Base-by-base conservation (phyloP, 2,329 filamentous ascomycete species). In the Phyllosticta citriasiana region DNA sequence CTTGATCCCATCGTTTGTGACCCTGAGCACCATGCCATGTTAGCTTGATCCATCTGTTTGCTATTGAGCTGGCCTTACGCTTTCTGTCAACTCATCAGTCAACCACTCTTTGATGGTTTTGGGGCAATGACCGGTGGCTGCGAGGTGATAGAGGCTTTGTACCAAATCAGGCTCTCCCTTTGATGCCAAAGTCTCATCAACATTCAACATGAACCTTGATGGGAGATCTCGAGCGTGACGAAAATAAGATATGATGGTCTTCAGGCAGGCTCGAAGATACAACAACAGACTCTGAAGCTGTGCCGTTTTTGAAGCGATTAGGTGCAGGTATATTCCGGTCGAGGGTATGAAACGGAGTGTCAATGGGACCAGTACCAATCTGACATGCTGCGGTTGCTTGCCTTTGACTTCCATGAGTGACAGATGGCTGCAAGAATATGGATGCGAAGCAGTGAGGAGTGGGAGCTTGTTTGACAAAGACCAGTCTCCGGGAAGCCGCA, bases 1-100 rank as follows among this genome's bases (percentile, higher is more conserved):
- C 87, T 69, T 93, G 95, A 65, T 97, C 92, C 94, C 94, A 99
- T 56, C 94, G 82, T 74, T 96, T 97, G 68, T 96, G 89, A 0
- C 91, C 91, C 88, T 94, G 35, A n/a, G 14, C 16, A 47, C 2
- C 33, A 33, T n/a, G 4, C 35, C 52, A 56, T 54, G 56, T 53
- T 9, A 24, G 22, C 53, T 47, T 25, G 27, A 22, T 35, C 25
- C 24, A 53, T 30, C 24, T 12, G 8, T 7, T 57, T 25, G 1
- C 58, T 35, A 53, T 12, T 3, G 4, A 6, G 19, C 10, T 53
- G 30, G 26, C 24, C 82, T 69, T 78, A 92, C 89, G 64, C 89
- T 80, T 70, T 95, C 90, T 7, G 85, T 84, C 30, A 97, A 77
- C 65, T 88, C 88, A 68, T 96, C 91, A 4, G 92, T 84, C 1